These are phyloP conservation scores for Pseudomonodictys pantanalensis DNA, from an alignment of 495 filamentous ascomycete species.

Conservation along the genomic window DNA sequence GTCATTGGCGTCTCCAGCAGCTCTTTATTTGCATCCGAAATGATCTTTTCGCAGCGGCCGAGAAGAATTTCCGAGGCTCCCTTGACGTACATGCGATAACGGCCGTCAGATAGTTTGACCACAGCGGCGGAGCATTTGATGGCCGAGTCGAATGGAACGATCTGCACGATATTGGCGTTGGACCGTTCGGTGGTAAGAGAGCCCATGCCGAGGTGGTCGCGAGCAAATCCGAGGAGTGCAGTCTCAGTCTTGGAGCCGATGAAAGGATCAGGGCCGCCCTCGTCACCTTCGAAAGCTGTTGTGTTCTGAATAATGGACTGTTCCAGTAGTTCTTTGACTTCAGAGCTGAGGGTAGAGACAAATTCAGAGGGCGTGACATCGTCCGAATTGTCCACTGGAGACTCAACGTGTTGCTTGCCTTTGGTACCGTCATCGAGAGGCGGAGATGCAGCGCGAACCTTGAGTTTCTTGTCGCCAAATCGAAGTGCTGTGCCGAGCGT, in stretches of 20 bases:
- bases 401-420: slow-evolving; percentile 33
- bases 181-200: slow-evolving; percentile 55
- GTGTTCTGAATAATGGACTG: slow-evolving; percentile 66
- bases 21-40: slow-evolving; percentile 66
- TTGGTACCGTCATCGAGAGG: slow-evolving; percentile 37
- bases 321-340: slow-evolving; percentile 51
- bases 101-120: slow-evolving; percentile 53
- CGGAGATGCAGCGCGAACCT: background rate
- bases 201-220: slow-evolving; percentile 63
- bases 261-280: slow-evolving; percentile 52
- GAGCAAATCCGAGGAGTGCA: slow-evolving; percentile 61
- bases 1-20: slow-evolving; percentile 39
- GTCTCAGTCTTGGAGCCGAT: slow-evolving; percentile 73
- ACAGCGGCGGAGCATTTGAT: slow-evolving; percentile 70
- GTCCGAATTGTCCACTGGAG: slow-evolving; percentile 31
- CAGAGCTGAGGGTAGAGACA: slow-evolving; percentile 52
- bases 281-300: slow-evolving; percentile 62
- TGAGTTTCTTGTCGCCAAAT: slow-evolving; percentile 46
- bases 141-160: slow-evolving; percentile 66
- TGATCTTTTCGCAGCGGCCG: slow-evolving; percentile 58
- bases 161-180: slow-evolving; percentile 58
- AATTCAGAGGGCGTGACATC: slow-evolving; percentile 59
- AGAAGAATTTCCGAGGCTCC: slow-evolving; percentile 71
- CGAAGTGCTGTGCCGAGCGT: slow-evolving; percentile 55
- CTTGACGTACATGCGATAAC: slow-evolving; percentile 65